phyloP scores from a whole-genome alignment of 2,329 filamentous ascomycete species.

The Aspergillus pseudoterreus region DNA sequence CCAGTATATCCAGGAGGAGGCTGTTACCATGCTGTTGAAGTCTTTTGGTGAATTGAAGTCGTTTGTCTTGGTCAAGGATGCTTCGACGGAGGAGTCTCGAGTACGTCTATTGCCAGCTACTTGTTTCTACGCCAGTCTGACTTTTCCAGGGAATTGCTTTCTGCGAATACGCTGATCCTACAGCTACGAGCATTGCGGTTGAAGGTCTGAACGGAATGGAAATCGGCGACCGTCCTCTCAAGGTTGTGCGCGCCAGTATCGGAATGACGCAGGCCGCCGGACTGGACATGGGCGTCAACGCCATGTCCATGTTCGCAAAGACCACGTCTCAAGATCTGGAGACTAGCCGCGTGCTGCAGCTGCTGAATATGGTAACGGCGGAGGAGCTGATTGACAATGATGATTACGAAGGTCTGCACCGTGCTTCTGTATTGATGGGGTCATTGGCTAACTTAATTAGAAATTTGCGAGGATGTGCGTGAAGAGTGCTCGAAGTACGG shows the following conservation, averaged over 20 bases:
- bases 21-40: slow-evolving; percentile 83
- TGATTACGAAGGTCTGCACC: slow-evolving; percentile 78
- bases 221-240: slow-evolving; percentile 79
- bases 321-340: slow-evolving; percentile 77
- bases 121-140: slow-evolving; percentile 27
- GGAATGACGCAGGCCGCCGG: slow-evolving; percentile 89
- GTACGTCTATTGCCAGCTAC: slow-evolving; percentile 51
- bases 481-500: slow-evolving; percentile 95
- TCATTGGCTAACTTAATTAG: slow-evolving; percentile 45
- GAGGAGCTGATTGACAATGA: slow-evolving; percentile 92
- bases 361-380: slow-evolving; percentile 97
- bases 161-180: slow-evolving; percentile 83
- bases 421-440: not conserved
- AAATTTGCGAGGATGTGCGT: slow-evolving; percentile 91
- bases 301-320: slow-evolving; percentile 95
- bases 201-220: slow-evolving; percentile 92
- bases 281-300: slow-evolving; percentile 92
- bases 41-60: slow-evolving; percentile 92
- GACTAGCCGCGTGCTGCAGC: slow-evolving; percentile 77
- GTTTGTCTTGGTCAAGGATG: slow-evolving; percentile 86
- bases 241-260: slow-evolving; percentile 83
- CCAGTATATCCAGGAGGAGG: slow-evolving; percentile 80
- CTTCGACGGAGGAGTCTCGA: slow-evolving; percentile 76
- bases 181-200: slow-evolving; percentile 74
- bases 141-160: slow-evolving; percentile 78